Conservation (phyloP, 305 asterid species). For the Fraxinus ornus region DNA sequence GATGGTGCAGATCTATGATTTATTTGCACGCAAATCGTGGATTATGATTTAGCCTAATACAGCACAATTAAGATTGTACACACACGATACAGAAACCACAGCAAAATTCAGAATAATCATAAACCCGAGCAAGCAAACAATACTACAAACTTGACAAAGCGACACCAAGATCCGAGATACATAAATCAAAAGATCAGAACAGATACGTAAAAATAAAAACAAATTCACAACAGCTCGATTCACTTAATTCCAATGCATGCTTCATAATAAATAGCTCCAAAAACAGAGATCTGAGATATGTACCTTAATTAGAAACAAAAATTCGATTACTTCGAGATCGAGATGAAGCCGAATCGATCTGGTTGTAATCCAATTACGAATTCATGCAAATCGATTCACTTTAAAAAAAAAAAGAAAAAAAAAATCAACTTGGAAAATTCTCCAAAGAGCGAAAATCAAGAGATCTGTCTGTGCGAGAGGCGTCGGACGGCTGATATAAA, state of each 20-base stretch:
- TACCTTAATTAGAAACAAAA: constrained; percentile 31
- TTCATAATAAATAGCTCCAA: constrained; percentile 24
- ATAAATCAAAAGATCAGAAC: not conserved
- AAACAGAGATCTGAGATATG: constrained; percentile 37
- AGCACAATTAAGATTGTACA: constrained; percentile 14
- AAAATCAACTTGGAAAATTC: not conserved
- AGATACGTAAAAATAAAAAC: not conserved
- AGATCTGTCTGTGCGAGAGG: constrained; percentile 19
- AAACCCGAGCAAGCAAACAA: not conserved
- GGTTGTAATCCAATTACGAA: constrained; percentile 28
- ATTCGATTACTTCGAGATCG: constrained; percentile 23
- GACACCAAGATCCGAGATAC: not conserved
- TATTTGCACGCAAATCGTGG: constrained; percentile 22
- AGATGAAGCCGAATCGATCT: constrained; percentile 32
- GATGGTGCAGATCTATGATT: constrained; percentile 33
- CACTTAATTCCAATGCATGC: constrained; percentile 27
- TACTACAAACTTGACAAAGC: not conserved
- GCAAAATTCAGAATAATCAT: constrained; percentile 1
- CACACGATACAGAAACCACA: constrained; percentile 14
- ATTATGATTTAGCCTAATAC: constrained; percentile 19
- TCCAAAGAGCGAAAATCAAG: constrained; percentile 21
- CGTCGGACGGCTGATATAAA: constrained; percentile 42
- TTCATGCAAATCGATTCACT: constrained; percentile 35
- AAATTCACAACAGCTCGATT: constrained; percentile 11
- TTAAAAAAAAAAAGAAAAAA: too few relatives aligned